Conservation (phyloP, 163 green algal species). For the Chlamydomonas reinhardtii region DNA sequence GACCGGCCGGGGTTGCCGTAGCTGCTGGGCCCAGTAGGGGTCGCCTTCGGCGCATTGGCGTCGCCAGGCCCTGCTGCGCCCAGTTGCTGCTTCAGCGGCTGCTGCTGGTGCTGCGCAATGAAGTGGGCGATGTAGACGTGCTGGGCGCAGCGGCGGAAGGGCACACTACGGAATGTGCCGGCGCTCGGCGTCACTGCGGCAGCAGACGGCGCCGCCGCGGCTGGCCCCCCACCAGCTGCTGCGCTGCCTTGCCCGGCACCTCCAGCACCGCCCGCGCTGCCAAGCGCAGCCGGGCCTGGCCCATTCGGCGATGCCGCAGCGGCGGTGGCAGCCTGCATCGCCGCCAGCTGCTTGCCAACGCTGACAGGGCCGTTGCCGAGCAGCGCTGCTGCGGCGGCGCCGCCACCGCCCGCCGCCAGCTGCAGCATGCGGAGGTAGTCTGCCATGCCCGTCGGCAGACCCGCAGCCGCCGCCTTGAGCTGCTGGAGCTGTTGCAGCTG, state of each 20-base stretch:
- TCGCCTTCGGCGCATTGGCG: not conserved
- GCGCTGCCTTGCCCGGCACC: too few species aligned
- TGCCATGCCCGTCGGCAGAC: not conserved
- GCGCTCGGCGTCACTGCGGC: not conserved
- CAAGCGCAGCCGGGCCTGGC: not conserved
- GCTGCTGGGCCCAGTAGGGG: not conserved
- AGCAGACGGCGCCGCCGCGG: not conserved
- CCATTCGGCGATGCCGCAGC: not conserved
- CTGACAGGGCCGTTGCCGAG: not conserved
- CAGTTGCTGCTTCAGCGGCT: not conserved
- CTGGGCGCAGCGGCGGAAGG: conserved; percentile 63
- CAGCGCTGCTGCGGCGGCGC: not conserved
- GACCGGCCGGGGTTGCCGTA: not conserved
- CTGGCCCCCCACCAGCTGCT: not conserved
- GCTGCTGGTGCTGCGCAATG: conserved; percentile 57
- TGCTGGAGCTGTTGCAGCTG: conserved; percentile 27
- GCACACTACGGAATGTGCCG: not conserved
- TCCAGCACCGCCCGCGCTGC: too few species aligned
- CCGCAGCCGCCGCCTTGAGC: conserved; percentile 9
- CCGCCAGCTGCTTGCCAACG: not conserved
- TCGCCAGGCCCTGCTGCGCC: not conserved
- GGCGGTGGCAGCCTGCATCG: conserved; percentile 4
- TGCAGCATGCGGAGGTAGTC: conserved; percentile 15
- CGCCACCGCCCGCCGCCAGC: not conserved
- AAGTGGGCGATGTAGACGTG: conserved; percentile 70